Evolutionary conservation across 441 rosid species (phyloP).

Genomic region (Erodium texanum): DNA sequence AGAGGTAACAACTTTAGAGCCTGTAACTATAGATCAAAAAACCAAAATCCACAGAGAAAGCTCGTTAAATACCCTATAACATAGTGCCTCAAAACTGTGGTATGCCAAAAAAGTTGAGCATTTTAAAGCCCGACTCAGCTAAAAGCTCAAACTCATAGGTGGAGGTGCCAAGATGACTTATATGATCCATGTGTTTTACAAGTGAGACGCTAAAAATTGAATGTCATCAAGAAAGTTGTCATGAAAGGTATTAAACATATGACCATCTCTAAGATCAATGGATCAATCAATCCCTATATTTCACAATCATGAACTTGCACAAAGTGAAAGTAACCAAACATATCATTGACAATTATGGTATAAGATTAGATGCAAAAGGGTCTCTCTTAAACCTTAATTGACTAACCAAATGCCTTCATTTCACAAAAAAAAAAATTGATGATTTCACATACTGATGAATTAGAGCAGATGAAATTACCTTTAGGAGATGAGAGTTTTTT

Average conservation of each 20-base stretch:
- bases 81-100: not conserved
- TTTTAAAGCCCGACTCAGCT: too few species aligned
- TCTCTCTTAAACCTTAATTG: not conserved
- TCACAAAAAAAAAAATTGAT: not conserved
- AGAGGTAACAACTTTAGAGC: constrained; percentile 31
- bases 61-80: too few species aligned
- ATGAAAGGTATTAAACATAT: not conserved
- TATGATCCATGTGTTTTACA: too few species aligned
- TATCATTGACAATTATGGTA: not conserved
- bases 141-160: too few species aligned
- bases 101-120: not conserved
- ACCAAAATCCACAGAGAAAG: not conserved
- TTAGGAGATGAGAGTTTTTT: constrained; percentile 1
- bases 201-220: too few species aligned
- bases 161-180: too few species aligned
- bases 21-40: constrained; percentile 18
- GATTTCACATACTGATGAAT: too few species aligned
- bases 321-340: not conserved
- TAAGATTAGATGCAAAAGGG: not conserved
- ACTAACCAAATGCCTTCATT: not conserved
- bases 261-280: not conserved
- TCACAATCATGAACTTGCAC: not conserved
- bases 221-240: not conserved
- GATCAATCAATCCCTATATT: not conserved
- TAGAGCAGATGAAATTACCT: not conserved